Evolutionary conservation across 2,329 filamentous ascomycete genomes (phyloP).

Genomic region (Domatiomyces catenatus): DNA sequence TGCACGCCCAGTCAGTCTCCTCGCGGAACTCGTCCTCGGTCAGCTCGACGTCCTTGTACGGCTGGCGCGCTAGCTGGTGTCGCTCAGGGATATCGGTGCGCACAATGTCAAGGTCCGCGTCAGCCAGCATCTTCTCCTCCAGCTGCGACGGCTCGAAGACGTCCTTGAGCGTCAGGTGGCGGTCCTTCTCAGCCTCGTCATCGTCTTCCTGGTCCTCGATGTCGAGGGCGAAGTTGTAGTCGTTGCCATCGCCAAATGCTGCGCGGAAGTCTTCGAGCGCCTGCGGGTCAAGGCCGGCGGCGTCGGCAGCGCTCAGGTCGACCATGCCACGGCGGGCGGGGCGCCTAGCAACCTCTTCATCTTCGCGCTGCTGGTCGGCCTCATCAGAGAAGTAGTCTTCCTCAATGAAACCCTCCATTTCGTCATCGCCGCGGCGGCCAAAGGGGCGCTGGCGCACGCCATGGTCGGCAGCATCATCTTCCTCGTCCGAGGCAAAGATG

Average conservation of each 20-base stretch:
- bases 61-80: constrained; percentile 78
- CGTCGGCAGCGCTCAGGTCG: constrained; percentile 56
- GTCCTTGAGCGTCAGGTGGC: constrained; percentile 83
- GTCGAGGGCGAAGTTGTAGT: constrained; percentile 88
- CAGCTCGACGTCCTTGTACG: constrained; percentile 69
- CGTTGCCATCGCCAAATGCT: constrained; percentile 88
- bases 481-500: constrained; percentile 90
- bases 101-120: constrained; percentile 85
- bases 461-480: constrained; percentile 40
- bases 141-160: constrained; percentile 96
- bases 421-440: constrained; percentile 46
- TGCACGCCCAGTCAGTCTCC: constrained; percentile 82
- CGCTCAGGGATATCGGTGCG: constrained; percentile 81
- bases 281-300: constrained; percentile 75
- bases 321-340: constrained; percentile 56
- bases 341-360: constrained; percentile 59
- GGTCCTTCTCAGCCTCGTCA: constrained; percentile 60
- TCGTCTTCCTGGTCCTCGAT: constrained; percentile 73
- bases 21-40: constrained; percentile 75
- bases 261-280: constrained; percentile 90
- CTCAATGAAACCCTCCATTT: constrained; percentile 93
- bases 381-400: constrained; percentile 86
- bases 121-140: constrained; percentile 83
- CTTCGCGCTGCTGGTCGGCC: constrained; percentile 61
- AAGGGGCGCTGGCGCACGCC: constrained; percentile 22